Evolutionary conservation across 179 eudicot species (phyloP), one percentile per base, ranked within the genome.

Genomic region (Corrigiola litoralis): DNA sequence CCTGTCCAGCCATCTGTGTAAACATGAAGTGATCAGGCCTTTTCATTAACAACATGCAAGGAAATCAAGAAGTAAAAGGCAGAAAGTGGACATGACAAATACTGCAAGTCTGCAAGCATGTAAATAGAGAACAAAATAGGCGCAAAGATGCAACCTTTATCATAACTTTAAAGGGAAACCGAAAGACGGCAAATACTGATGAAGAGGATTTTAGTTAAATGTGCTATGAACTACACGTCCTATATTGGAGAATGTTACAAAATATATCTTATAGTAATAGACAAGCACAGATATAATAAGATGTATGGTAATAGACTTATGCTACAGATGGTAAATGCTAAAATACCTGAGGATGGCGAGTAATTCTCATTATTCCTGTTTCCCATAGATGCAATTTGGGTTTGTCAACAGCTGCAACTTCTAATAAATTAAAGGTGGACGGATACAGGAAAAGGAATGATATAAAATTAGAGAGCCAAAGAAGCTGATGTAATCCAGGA

Each of bases 331-430:
- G 7, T 11, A 23, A 21, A 61, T 49, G 38, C 34, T 38, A 44
- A 17, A n/a, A 54, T 73, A 90, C 98, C 95, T 94, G 99, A 36
- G 99, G 99, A 68, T 94, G 99, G 77, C 99, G 80, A 45, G 97
- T 94, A 64, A 94, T 87, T 83, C 99, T 85, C 87, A 90, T 94
- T 52, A 94, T 87, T 63, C 99, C 99, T 52, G 97, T 90, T 77
- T 90, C 99, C 99, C 99, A 94, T n/a, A 94, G 91, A 74, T 94
- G 97, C 94, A 94, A 79, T 70, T 87, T 90, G 46, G 99, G 99
- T 77, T 90, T 90, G 77, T 94, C 99, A 50, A 94, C 97, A 44
- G 99, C 99, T 41, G 99, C 99, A 29, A 94, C 99, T 79, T 94
- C 99, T 70, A 90, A 75, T 73, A 94, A 75, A 72, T 94, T 94